Base-by-base conservation (phyloP, 2,329 filamentous ascomycete genomes). In the Scytalidium lignicola region DNA sequence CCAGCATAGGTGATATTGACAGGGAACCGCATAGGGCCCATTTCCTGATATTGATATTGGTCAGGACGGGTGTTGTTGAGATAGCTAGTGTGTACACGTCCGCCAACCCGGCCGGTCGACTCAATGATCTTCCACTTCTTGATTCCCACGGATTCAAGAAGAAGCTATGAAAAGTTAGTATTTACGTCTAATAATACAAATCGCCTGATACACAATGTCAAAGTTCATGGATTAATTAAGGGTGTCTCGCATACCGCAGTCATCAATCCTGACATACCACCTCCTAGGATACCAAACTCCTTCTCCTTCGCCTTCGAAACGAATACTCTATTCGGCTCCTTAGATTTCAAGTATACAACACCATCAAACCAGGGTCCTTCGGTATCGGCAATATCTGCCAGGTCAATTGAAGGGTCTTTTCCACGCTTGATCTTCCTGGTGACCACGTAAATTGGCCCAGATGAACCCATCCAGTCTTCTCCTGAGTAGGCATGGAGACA, bases 1-100 rank as follows among this genome's bases (percentile, higher is more conserved):
- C 70, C 69, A 1, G 71, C 60, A 53, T 77, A 74, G 2, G 58
- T 65, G 15, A 71, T 64, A 2, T 69, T 71, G 12, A 75, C 68
- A 0, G 82, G 82, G 54, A 85, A 80, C 1, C 82, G 70, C 82
- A 85, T 85, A 0, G 82, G 79, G 0, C 83, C 83, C 78, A 77
- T 75, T 60, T 85, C 83, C 57, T 85, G 81, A 61, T 86, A 86
- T 18, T 82, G 80, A 58, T 86, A 85, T 52, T 85, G 73, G 18
- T 76, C 74, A 0, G 80, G 78, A 15, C 40, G 54, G 0, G 71
- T 78, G 3, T 75, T 78, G 2, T 74, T 74, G 2, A 85, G 72
- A 47, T 85, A 85, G 49, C 73, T 74, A 2, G 82, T 85, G 51
- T 78, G 78, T 0, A 85, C 74, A 12, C 82, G 75, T 2, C 82